Conservation (phyloP, 2,329 filamentous ascomycete species). For the Cordyceps cicadae region DNA sequence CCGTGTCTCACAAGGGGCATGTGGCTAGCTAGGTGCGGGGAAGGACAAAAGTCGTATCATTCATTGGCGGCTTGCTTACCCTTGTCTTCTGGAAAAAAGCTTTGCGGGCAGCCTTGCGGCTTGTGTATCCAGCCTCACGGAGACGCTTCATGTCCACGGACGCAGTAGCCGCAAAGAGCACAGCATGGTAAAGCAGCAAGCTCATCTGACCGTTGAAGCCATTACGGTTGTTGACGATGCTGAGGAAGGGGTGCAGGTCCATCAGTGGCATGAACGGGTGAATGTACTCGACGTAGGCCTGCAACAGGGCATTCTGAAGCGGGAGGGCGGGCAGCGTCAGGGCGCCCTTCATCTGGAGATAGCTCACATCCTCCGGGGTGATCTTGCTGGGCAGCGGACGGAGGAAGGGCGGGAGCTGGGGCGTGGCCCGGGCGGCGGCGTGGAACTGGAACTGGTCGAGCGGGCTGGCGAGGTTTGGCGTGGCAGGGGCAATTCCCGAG, state of each 20-base stretch:
- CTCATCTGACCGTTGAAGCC: conserved; percentile 66
- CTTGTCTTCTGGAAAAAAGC: conserved; percentile 83
- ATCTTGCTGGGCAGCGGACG: conserved; percentile 71
- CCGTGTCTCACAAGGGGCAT: background rate
- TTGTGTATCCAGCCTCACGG: conserved; percentile 66
- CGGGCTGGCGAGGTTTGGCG: conserved; percentile 40
- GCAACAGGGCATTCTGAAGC: conserved; percentile 73
- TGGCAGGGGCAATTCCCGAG: conserved; percentile 30
- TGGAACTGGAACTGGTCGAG: conserved; percentile 20
- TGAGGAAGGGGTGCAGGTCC: conserved; percentile 55
- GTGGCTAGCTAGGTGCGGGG: conserved; percentile 1
- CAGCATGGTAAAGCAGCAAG: conserved; percentile 81
- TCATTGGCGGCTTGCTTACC: conserved; percentile 39
- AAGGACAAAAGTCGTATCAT: background rate
- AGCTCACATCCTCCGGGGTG: conserved; percentile 71
- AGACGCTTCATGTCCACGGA: conserved; percentile 77
- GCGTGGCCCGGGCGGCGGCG: conserved; percentile 16
- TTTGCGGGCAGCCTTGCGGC: conserved; percentile 73
- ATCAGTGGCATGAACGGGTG: conserved; percentile 91
- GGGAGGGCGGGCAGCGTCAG: conserved; percentile 62
- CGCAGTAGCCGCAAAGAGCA: conserved; percentile 88
- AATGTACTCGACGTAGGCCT: conserved; percentile 79
- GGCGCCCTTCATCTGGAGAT: conserved; percentile 76
- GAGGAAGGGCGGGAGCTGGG: conserved; percentile 59
- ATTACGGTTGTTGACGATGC: conserved; percentile 56